phyloP scores from a whole-genome alignment of 768 basidiomycete genomes.

The Hypsizygus marmoreus region DNA sequence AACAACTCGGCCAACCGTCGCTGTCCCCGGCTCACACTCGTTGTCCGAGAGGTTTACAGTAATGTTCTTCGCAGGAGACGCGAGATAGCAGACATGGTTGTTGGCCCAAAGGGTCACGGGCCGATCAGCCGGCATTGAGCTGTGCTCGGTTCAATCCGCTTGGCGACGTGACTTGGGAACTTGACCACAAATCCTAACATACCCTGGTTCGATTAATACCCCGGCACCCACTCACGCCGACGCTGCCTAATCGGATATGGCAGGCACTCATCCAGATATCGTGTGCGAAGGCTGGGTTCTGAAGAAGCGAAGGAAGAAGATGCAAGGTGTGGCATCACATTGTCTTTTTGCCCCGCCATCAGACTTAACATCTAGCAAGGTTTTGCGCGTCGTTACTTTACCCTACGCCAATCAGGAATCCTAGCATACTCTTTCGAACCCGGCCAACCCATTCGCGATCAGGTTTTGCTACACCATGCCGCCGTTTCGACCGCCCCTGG shows the following conservation, averaged over 20 bases:
- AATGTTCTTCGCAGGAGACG: too few species aligned
- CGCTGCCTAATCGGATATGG: too few species aligned
- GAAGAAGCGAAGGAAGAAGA: constrained; percentile 85
- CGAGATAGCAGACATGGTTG: too few species aligned
- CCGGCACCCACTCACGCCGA: too few species aligned
- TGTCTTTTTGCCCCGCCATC: background rate
- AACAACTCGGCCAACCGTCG: too few species aligned
- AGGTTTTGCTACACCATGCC: constrained; percentile 63
- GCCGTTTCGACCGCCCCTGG: constrained; percentile 78
- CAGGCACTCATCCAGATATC: too few species aligned
- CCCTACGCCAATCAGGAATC: constrained; percentile 65
- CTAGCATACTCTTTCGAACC: constrained; percentile 77
- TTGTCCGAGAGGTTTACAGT: too few species aligned
- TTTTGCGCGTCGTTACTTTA: constrained; percentile 84
- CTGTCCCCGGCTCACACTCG: too few species aligned
- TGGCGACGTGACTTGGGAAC: too few species aligned
- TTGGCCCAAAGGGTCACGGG: too few species aligned
- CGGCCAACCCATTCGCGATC: constrained; percentile 70
- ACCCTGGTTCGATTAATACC: constrained; percentile 5
- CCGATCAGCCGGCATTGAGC: too few species aligned
- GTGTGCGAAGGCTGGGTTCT: constrained; percentile 77
- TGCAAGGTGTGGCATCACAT: constrained; percentile 62
- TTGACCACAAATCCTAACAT: background rate
- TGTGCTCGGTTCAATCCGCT: too few species aligned
- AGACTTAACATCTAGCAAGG: constrained; percentile 42